Base-by-base conservation (phyloP, 2,329 filamentous ascomycete genomes). In the Didymella segeticola region DNA sequence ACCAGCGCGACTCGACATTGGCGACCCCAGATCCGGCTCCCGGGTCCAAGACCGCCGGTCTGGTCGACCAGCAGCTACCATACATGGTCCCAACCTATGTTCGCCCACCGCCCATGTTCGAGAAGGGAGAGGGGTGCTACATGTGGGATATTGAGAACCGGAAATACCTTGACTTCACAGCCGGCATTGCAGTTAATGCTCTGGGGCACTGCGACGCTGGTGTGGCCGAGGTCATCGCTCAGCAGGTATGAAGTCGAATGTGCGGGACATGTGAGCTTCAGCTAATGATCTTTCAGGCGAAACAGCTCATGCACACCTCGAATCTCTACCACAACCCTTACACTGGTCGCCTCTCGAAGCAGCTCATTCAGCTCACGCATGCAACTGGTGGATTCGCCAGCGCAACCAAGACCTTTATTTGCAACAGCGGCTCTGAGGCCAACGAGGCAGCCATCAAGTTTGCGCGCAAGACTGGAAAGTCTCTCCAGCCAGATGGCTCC, bases 361-460 rank as follows among this genome's bases (percentile, higher is more conserved):
- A 92, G 20, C 83, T 99, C 20, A 85, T 99, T 27, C 84, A 93
- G 66, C 88, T 89, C 75, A 99, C 95, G 0, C 77, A 84, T 47
- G 86, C 88, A 66, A 87, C 89, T 0, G 91, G 91, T 33, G 89
- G 83, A 61, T 96, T 98, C 89, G 86, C 89, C 64, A 85, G 89
- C 69, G 91, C 89, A 15, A 81, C 84, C 17, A 85, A 90, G 51
- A 91, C 91, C 2, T 99, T 99, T 72, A 84, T 99, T 62, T 96
- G 91, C 80, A 99, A 99, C 79, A 97, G 93, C 4, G 95, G 95
- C 55, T 91, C 90, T 56, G 95, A 99, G 78, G 95, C 95, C 71
- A 99, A 99, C 75, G 95, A 99, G 79, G 95, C 93, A 1, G 95
- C 93, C 29, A 89, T 99, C 75, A 99, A 99, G 76, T 98, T 99